These are phyloP conservation scores for Friedmanniomyces simplex DNA, from an alignment of 495 filamentous ascomycete species.

Conservation along the genomic window DNA sequence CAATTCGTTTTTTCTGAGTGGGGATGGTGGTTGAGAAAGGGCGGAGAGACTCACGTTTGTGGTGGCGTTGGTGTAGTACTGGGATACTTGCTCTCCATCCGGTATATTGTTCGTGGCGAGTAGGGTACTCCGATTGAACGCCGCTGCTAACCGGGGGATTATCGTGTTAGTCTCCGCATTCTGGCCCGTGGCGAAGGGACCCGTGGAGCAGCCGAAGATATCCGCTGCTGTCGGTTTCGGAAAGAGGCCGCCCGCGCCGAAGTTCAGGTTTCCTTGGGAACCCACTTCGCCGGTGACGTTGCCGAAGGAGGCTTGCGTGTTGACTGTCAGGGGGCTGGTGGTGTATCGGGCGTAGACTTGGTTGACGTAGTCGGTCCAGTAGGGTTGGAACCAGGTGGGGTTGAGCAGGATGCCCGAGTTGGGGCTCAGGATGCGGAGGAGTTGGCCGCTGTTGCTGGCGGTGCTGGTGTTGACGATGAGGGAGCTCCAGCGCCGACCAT, in stretches of 20 bases:
- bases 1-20: no score
- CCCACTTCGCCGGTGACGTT: slow-evolving; percentile 32
- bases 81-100: slow-evolving; percentile 5
- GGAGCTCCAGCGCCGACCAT: slow-evolving; percentile 35
- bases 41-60: slow-evolving; percentile 17
- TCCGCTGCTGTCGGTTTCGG: slow-evolving; percentile 32
- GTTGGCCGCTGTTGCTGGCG: slow-evolving; percentile 27
- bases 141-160: slow-evolving; percentile 41
- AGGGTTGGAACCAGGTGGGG: slow-evolving; percentile 26
- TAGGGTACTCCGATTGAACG: slow-evolving; percentile 37
- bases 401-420: slow-evolving; percentile 32
- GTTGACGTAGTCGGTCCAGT: slow-evolving; percentile 37
- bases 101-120: slow-evolving; percentile 21
- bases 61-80: slow-evolving; percentile 15
- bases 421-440: slow-evolving; percentile 35
- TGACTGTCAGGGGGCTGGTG: slow-evolving; percentile 30
- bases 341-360: slow-evolving; percentile 34
- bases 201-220: slow-evolving; percentile 40
- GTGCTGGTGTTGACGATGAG: slow-evolving; percentile 27
- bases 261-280: slow-evolving; percentile 24
- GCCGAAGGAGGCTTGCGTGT: slow-evolving; percentile 33
- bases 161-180: slow-evolving; percentile 35
- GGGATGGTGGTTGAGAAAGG: no score
- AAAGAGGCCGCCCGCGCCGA: slow-evolving; percentile 34
- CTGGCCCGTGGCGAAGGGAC: slow-evolving; percentile 34